These are phyloP conservation scores for Reticulascus tulasneorum DNA, from an alignment of 2,329 filamentous ascomycete species.

Conservation along the genomic window DNA sequence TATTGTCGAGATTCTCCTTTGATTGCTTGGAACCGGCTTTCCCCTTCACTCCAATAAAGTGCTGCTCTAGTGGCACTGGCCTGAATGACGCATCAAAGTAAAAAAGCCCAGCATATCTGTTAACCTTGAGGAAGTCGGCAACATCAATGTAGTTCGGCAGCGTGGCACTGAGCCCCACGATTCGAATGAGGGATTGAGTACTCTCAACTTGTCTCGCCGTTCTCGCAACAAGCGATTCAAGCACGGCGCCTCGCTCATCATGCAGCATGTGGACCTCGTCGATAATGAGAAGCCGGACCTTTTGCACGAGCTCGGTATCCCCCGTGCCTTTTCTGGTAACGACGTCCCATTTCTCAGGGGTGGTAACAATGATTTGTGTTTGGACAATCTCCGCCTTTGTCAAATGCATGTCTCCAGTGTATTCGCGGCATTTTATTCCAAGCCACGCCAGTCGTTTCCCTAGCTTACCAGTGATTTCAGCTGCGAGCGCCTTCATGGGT, in stretches of 20 bases:
- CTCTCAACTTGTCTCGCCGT: constrained; percentile 97
- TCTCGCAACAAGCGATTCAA: constrained; percentile 91
- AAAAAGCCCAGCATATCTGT: constrained; percentile 86
- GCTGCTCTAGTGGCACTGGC: constrained; percentile 92
- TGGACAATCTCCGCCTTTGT: constrained; percentile 94
- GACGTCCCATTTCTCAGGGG: constrained; percentile 98
- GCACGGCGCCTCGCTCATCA: constrained; percentile 90
- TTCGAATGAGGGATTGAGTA: constrained; percentile 94
- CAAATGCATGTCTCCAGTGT: constrained; percentile 98
- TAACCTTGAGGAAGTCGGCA: constrained; percentile 94
- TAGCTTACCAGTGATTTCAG: constrained; percentile 92
- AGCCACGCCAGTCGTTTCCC: constrained; percentile 91
- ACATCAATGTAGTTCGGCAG: constrained; percentile 96
- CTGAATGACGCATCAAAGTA: constrained; percentile 97
- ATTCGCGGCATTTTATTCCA: constrained; percentile 84
- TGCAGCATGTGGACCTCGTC: constrained; percentile 99
- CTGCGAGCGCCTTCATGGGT: constrained; percentile 96
- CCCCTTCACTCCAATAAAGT: constrained; percentile 94
- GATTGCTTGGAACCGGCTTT: constrained; percentile 78
- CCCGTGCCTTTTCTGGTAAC: constrained; percentile 96
- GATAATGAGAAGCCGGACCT: constrained; percentile 92
- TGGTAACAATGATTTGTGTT: constrained; percentile 97
- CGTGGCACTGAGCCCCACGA: constrained; percentile 91
- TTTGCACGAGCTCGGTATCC: constrained; percentile 95
- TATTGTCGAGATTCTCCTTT: constrained; percentile 81